Evolutionary conservation across 2,329 filamentous ascomycete species (phyloP).

Genomic region (Tetracladium maxilliforme): DNA sequence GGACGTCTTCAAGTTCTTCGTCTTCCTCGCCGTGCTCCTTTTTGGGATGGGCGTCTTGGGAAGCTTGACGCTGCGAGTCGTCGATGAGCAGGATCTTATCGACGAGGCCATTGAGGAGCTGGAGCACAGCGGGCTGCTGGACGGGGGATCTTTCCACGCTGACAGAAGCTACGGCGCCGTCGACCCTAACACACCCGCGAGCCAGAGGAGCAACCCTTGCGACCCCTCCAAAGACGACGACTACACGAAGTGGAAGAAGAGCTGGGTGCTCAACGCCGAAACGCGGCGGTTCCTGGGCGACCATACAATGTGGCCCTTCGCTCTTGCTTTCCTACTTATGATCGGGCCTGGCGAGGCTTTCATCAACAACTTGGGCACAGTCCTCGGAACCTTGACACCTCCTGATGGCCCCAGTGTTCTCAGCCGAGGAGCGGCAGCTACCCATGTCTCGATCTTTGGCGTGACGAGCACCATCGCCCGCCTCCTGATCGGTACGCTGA

Average conservation of each 20-base stretch:
- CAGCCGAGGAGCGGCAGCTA: slow-evolving; percentile 40
- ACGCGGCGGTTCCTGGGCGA: slow-evolving; percentile 75
- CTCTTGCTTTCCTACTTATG: slow-evolving; percentile 80
- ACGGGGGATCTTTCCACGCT: slow-evolving; percentile 59
- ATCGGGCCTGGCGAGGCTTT: slow-evolving; percentile 94
- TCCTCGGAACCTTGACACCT: slow-evolving; percentile 72
- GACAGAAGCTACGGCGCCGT: slow-evolving; percentile 48
- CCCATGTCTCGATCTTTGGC: slow-evolving; percentile 86
- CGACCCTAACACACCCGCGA: slow-evolving; percentile 25
- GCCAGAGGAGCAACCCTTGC: slow-evolving; percentile 19
- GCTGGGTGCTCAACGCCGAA: slow-evolving; percentile 82
- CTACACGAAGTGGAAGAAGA: slow-evolving; percentile 56
- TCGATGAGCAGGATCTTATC: slow-evolving; percentile 77
- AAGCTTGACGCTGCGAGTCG: slow-evolving; percentile 57
- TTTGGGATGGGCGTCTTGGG: slow-evolving; percentile 58
- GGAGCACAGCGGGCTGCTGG: slow-evolving; percentile 74
- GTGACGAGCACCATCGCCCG: slow-evolving; percentile 82
- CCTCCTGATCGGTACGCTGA: slow-evolving; percentile 76
- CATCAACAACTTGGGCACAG: slow-evolving; percentile 91
- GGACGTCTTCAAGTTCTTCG: slow-evolving; percentile 73
- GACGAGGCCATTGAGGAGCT: slow-evolving; percentile 81
- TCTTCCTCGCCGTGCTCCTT: slow-evolving; percentile 68
- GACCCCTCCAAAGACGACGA: slow-evolving; percentile 20
- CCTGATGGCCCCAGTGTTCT: slow-evolving; percentile 38
- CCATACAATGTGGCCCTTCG: slow-evolving; percentile 91